Base-by-base conservation (phyloP, 176 grass and related monocot genomes). In the Musa troglodytarum region DNA sequence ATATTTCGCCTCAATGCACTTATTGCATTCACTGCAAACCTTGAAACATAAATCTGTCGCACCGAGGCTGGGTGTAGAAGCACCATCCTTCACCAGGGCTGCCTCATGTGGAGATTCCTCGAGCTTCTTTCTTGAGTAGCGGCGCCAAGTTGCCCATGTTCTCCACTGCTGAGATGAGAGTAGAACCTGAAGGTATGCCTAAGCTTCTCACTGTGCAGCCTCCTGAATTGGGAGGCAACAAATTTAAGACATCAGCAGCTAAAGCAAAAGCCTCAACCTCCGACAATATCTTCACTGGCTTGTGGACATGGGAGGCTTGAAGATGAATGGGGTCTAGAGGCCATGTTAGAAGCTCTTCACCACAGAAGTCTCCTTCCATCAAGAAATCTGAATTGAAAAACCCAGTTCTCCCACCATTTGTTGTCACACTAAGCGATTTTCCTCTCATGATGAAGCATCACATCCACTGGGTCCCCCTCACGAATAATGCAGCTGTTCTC, bases 351-450 rank as follows among this genome's bases (percentile, higher is more conserved):
- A 50, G 67, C 67, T 69, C 67, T 49, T 69, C 67, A 1, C 67
- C 67, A 10, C 67, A 69, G 13, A 69, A 69, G 17, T 69, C 67
- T 50, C 67, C 67, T 50, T 69, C 67, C 16, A 16, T 69, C 67
- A 69, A 69, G 67, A n/a, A 69, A n/a, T 50, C 67, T 50, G 67
- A 69, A 50, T 69, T 69, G 67, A 69, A 69, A 69, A 69, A 69
- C 34, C 67, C 67, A 69, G 22, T 22, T 22, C 22, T 22, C 22
- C 22, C 22, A 22, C 67, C 67, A 19, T 69, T 69, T 50, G 67
- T 69, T 11, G 67, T 69, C 34, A 50, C 28, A 19, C 29, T 69
- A 50, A 69, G 43, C 14, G 50, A 43, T 50, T 69, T 69, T 50
- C 67, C 34, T 9, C 22, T 22, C 22, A 22, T 22, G 22, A 22